Evolutionary conservation across 2,329 filamentous ascomycete species (phyloP), one percentile per base, ranked within the genome.

Genomic region (Aspergillaceae sp.): DNA sequence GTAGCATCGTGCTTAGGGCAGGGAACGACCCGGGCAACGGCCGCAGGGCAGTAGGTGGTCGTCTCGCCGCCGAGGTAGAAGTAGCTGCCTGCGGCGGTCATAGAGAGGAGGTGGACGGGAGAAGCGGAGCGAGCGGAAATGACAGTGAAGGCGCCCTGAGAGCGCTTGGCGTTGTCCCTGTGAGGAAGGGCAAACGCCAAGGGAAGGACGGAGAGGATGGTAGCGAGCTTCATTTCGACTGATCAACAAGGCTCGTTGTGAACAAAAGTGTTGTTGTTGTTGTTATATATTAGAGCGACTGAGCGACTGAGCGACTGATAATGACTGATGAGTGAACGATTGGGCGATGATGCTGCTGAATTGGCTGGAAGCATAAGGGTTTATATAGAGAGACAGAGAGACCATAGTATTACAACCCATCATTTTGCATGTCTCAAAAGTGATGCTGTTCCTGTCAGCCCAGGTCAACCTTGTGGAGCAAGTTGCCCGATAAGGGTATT

Each of bases 51-150:
- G 64, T 74, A 78, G 41, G 71, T 67, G 2, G 67, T 54, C 3
- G 76, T 65, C 1, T 61, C 46, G 10, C 69, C 70, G 27, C 74
- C 75, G 32, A 79, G 63, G 54, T 62, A 77, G 66, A 80, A 77
- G 41, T 66, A 66, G 30, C 63, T 59, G 34, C 69, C 69, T n/a
- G 64, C 62, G 33, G 77, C 76, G 38, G 72, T 71, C 49, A 79
- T 57, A 9, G 63, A 52, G 9, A 63, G 57, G 19, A 70, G 61
- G 59, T 80, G 74, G 55, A 80, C 69, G 34, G 71, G 71, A 1
- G 73, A 74, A 27, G 60, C 73, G 29, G 70, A 72, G 56, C 70
- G 70, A 42, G 63, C 50, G 58, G 70, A 60, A 51, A 73, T 69
- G 55, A 75, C 67, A 45, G 55, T 58, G 56, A 75, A 76, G 53